Percentiles rank a stretch among this genome's conserved stretches.
Evolutionary conservation across 2,329 filamentous ascomycete genomes (phyloP).

Genomic region (Zymoseptoria brevis): DNA sequence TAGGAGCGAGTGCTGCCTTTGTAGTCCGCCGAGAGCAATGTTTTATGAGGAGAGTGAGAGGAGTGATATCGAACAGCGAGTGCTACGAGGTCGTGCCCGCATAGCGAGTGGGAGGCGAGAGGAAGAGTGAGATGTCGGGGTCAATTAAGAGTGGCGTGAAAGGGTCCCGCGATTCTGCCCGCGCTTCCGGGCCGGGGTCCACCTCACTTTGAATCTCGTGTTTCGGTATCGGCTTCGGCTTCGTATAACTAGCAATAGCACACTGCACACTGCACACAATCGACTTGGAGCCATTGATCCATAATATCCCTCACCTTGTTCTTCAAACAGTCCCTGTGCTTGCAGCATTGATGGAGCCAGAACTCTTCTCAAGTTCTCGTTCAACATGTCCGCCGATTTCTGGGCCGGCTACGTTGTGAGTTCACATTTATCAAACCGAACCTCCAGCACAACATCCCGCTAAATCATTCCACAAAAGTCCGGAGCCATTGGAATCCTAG

Average conservation of each 20-base stretch:
- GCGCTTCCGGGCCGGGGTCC: background rate
- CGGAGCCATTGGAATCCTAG: conserved; percentile 75
- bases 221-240: background rate
- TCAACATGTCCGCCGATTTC: conserved; percentile 74
- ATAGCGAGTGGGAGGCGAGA: background rate
- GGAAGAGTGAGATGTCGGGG: too few species aligned
- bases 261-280: background rate
- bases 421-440: background rate
- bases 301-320: background rate
- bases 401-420: conserved; percentile 72
- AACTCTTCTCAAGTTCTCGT: background rate
- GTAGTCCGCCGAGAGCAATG: background rate
- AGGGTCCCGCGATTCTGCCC: background rate
- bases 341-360: background rate
- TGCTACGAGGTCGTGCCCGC: background rate
- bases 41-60: background rate
- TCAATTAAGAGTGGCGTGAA: background rate
- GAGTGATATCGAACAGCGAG: background rate
- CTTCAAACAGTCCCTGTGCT: background rate
- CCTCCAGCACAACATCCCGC: background rate
- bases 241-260: background rate
- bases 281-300: background rate
- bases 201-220: background rate
- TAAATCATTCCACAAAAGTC: conserved; percentile 35
- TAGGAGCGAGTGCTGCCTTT: background rate